These are phyloP conservation scores for Physaria fendleri DNA, from an alignment of 345 rosid genomes.

Conservation along the genomic window DNA sequence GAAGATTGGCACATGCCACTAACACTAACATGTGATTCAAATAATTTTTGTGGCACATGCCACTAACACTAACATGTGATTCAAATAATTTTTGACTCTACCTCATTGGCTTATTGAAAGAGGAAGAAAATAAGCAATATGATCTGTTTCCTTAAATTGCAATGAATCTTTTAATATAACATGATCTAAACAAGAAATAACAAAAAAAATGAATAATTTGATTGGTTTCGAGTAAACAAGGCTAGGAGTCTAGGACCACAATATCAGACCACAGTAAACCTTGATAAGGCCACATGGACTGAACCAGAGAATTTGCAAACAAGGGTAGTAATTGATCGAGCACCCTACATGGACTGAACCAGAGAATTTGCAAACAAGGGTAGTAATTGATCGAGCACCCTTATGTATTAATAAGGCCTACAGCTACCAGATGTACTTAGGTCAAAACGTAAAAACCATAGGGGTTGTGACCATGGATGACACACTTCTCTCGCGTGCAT, in stretches of 20 bases:
- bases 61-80: constrained; percentile 4
- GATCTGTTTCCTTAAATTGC: background rate
- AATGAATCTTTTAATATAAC: background rate
- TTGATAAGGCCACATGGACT: no score
- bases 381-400: no score
- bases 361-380: no score
- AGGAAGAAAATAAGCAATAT: background rate
- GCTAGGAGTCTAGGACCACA: background rate
- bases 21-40: constrained; percentile 10
- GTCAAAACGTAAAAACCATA: no score
- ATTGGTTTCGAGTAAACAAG: background rate
- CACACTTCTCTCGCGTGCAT: background rate
- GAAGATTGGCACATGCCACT: constrained; percentile 19
- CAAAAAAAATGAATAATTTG: background rate
- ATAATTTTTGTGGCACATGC: constrained; percentile 24
- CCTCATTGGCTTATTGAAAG: background rate
- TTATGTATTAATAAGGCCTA: no score
- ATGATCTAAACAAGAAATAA: background rate
- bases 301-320: no score
- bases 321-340: no score
- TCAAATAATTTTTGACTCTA: constrained; percentile 8
- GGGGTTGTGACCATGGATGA: background rate
- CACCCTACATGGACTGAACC: no score
- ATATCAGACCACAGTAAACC: no score
- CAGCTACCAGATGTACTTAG: no score